Percentiles rank a stretch among this genome's conserved stretches.
Evolutionary conservation across 225 moss, liverwort and hornwort genomes (phyloP).

Genomic region (Pleurozium schreberi): DNA sequence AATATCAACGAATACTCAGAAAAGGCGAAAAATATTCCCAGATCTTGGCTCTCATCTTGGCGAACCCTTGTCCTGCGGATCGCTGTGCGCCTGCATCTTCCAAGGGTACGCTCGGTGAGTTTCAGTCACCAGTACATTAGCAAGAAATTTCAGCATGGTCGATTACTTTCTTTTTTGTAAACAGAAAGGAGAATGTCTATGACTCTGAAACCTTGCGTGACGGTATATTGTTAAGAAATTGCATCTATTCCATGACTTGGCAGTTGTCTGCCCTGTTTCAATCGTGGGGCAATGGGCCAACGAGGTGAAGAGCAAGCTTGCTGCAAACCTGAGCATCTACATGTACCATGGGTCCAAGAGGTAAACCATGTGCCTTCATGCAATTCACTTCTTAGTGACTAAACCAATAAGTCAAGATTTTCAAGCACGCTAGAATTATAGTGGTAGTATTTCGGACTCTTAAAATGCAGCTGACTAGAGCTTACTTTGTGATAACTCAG

Average conservation of each 20-base stretch:
- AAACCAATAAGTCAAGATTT: neutral
- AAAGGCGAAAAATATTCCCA: slow-evolving; percentile 2
- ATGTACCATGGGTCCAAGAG: slow-evolving; percentile 99
- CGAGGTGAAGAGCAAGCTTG: slow-evolving; percentile 97
- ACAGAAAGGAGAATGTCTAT: neutral
- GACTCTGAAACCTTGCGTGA: neutral
- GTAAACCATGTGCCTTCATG: slow-evolving; percentile 15
- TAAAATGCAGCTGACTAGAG: slow-evolving; percentile 3
- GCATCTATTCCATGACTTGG: neutral
- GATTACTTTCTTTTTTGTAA: neutral
- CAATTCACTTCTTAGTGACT: neutral
- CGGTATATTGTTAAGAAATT: neutral
- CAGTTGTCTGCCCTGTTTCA: slow-evolving; percentile 99
- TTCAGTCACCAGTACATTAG: neutral
- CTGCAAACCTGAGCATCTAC: slow-evolving; percentile 94
- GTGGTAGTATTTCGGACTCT: neutral
- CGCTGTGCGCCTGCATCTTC: slow-evolving; percentile 80
- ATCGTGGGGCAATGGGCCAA: slow-evolving; percentile 99
- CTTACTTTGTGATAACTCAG: slow-evolving; percentile 26
- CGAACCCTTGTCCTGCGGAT: slow-evolving; percentile 83
- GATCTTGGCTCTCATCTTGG: slow-evolving; percentile 95
- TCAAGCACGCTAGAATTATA: neutral
- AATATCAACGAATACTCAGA: neutral
- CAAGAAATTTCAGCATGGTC: neutral
- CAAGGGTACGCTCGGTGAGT: slow-evolving; percentile 93